Evolutionary conservation across 371 early-diverging fungal species (phyloP).

Genomic region (Dichotomocladium elegans): DNA sequence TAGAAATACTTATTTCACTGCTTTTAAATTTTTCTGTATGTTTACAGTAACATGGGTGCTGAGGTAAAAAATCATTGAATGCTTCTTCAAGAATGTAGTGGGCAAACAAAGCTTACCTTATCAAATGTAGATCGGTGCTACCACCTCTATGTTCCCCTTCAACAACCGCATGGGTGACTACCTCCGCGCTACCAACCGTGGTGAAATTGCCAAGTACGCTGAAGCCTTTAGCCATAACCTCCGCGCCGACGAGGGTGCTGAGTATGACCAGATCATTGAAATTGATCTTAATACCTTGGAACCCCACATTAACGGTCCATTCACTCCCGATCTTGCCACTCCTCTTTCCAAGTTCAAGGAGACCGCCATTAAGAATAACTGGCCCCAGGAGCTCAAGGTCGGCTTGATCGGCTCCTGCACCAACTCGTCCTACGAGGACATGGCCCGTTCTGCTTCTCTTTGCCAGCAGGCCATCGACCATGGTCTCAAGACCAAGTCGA

Average conservation of each 20-base stretch:
- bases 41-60: slow-evolving; percentile 98
- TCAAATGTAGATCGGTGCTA: slow-evolving; percentile 76
- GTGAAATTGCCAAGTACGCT: slow-evolving; percentile 71
- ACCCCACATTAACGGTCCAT: slow-evolving; percentile 96
- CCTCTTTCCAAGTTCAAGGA: slow-evolving; percentile 88
- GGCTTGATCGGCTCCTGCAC: slow-evolving; percentile 96
- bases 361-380: slow-evolving; percentile 72
- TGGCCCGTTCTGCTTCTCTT: slow-evolving; percentile 86
- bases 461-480: slow-evolving; percentile 78
- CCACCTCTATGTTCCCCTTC: slow-evolving; percentile 96
- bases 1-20: no score
- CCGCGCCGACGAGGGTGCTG: slow-evolving; percentile 80
- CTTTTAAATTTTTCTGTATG: no score
- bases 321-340: slow-evolving; percentile 92
- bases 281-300: slow-evolving; percentile 84
- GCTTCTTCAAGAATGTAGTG: no score
- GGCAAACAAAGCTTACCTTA: not conserved
- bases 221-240: slow-evolving; percentile 72
- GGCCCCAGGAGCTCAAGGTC: slow-evolving; percentile 82
- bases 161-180: slow-evolving; percentile 86
- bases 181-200: slow-evolving; percentile 81
- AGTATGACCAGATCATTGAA: slow-evolving; percentile 92
- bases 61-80: slow-evolving; percentile 36
- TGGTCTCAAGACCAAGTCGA: slow-evolving; percentile 75
- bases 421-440: slow-evolving; percentile 95